Evolutionary conservation across 202 grass and related monocot genomes (phyloP), one percentile per base, ranked within the genome.

Genomic region (Saccharum hybrid): DNA sequence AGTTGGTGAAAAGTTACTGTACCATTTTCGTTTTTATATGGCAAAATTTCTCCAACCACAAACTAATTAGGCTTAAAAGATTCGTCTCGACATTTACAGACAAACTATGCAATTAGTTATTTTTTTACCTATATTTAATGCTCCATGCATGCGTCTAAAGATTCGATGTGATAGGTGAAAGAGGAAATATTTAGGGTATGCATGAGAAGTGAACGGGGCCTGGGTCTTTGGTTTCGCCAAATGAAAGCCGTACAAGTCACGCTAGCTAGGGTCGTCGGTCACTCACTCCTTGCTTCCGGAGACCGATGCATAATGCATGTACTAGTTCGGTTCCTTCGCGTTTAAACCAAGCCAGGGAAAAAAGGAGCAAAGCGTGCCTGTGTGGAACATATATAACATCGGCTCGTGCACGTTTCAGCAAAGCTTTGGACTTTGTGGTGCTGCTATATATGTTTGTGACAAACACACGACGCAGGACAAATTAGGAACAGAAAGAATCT

Each of bases 171-270:
- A n/a, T n/a, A n/a, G n/a, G n/a, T n/a, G n/a, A n/a, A n/a, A n/a
- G n/a, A n/a, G n/a, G n/a, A n/a, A n/a, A n/a, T n/a, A n/a, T n/a
- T n/a, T n/a, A n/a, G n/a, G n/a, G n/a, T n/a, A n/a, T n/a, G n/a
- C n/a, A n/a, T n/a, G n/a, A n/a, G n/a, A n/a, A n/a, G n/a, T n/a
- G n/a, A n/a, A n/a, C n/a, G n/a, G n/a, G n/a, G n/a, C n/a, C n/a
- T n/a, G n/a, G n/a, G 63, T 77, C 75, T 23, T 64, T 57, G 62
- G 62, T 83, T 57, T 76, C 36, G 30, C 8, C 51, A 40, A 68
- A 68, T n/a, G 0, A 2, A 87, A 82, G 79, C 5, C 67, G 86
- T 82, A 34, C 74, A 83, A 78, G 66, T 36, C 72, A 82, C 79
- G 79, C 72, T 30, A 76, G 48, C 15, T 52, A 18, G 49, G 60